Conservation (phyloP, 306 rosid genomes). For the Elaeagnus macrophylla region DNA sequence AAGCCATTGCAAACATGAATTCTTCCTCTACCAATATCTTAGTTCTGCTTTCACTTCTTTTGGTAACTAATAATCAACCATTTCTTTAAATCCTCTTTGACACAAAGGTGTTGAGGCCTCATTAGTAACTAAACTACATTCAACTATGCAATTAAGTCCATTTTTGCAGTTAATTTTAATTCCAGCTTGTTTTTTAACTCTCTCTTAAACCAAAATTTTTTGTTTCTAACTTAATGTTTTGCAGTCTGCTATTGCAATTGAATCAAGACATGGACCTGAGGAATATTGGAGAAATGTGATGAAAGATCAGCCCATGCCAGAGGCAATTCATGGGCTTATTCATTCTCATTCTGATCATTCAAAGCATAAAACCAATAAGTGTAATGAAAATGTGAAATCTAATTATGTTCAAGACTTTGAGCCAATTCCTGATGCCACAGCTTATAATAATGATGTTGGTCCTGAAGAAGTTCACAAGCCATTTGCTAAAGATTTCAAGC, state of each 20-base stretch:
- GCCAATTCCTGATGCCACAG: not conserved
- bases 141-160: no score
- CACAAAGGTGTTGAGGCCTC: not conserved
- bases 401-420: not conserved
- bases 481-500: not conserved
- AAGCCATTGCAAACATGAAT: no score
- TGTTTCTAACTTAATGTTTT: not conserved
- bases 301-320: constrained; percentile 13
- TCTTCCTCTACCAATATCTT: no score
- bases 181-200: not conserved
- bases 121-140: no score
- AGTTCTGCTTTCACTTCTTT: not conserved
- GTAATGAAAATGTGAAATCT: constrained; percentile 3
- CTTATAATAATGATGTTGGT: not conserved
- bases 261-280: constrained; percentile 11
- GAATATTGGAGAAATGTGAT: not conserved
- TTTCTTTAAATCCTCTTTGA: not conserved
- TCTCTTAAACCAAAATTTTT: not conserved
- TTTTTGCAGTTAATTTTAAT: no score
- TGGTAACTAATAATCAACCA: not conserved
- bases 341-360: constrained; percentile 1
- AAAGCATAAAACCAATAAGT: not conserved
- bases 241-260: constrained; percentile 2
- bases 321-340: constrained; percentile 13
- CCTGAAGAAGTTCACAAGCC: no score